These are phyloP conservation scores for Saccharomyces mikatae DNA, from an alignment of 805 yeast genomes.

Conservation along the genomic window DNA sequence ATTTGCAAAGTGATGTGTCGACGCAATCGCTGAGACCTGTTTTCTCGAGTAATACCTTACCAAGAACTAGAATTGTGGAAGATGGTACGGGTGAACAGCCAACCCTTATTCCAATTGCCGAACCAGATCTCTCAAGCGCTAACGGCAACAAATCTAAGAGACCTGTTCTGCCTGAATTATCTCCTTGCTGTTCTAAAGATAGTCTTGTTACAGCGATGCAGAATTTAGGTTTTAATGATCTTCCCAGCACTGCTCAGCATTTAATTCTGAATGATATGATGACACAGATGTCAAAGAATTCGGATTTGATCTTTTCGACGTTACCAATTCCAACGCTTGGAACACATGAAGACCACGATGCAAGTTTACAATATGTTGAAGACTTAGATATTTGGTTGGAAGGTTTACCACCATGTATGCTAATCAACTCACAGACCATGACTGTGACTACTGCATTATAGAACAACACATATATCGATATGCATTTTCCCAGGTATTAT, in stretches of 20 bases:
- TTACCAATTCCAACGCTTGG: constrained; percentile 84
- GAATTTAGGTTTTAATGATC: constrained; percentile 58
- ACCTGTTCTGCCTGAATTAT: constrained; percentile 19
- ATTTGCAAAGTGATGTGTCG: constrained; percentile 1
- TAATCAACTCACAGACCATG: constrained; percentile 86
- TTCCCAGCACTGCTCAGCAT: constrained; percentile 91
- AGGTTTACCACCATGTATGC: constrained; percentile 71
- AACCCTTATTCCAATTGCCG: constrained; percentile 48
- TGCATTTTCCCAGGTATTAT: constrained; percentile 1
- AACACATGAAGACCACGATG: constrained; percentile 61
- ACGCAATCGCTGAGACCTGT: constrained; percentile 39
- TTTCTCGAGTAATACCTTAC: constrained; percentile 65
- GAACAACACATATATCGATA: constrained; percentile 4
- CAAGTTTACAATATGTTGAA: constrained; percentile 65
- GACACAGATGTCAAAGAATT: constrained; percentile 48
- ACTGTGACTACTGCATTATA: constrained; percentile 91
- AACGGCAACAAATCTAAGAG: constrained; percentile 6
- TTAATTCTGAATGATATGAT: constrained; percentile 80
- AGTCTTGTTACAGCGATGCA: constrained; percentile 32
- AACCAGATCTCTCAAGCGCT: constrained; percentile 7
- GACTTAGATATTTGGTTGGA: constrained; percentile 74
- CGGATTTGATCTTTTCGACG: constrained; percentile 80
- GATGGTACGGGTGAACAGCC: constrained; percentile 65
- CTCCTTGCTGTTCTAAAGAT: constrained; percentile 28
- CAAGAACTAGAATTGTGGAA: constrained; percentile 57